Base-by-base conservation (phyloP, 2,329 filamentous ascomycete species). In the Phyllosticta citriasiana region DNA sequence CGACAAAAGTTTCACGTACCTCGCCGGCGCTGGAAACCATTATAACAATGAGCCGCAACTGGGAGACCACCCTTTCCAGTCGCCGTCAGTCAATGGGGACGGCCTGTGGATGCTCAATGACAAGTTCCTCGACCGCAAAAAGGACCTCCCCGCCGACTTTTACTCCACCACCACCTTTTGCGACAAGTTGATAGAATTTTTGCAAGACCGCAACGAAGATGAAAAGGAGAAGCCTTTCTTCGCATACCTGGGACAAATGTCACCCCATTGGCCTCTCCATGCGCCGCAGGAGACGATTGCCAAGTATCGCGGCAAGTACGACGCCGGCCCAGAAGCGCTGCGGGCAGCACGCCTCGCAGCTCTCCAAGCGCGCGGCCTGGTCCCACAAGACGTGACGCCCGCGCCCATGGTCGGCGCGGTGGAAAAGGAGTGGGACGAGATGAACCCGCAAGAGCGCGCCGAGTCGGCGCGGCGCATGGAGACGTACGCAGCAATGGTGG, bases 1-100 rank as follows among this genome's bases (percentile, higher is more conserved):
- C 14, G 55, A 61, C 50, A 57, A 55, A 22, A 62, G 57, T 30
- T 62, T 62, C 52, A 30, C 47, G 1, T 62, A 55, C 19, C 22
- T 62, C 5, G 51, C 60, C 2, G 60, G 60, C 2, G 56, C 60
- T 16, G 60, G 60, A 14, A 62, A 59, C 35, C 60, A 62, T 16
- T 59, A 59, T 35, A 59, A 59, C 24, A 55, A 62, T 22, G 60
- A 62, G 57, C 60, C 60, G 12, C 60, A 62, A 24, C 57, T 60
- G 8, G 59, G 55, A 9, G 55, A 61, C 12, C 53, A 60, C 19
- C 53, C 53, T 3, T 56, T 60, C 27, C 53, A 50, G 9, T 47
- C n/a, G 1, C 33, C 59, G 16, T 53, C 53, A 8, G 30, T 50
- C 7, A 56, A 47, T 16, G 55, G 50, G 1, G 55, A 57, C 16